Conservation (phyloP, 345 rosid species). For the Schrenkiella parvula region DNA sequence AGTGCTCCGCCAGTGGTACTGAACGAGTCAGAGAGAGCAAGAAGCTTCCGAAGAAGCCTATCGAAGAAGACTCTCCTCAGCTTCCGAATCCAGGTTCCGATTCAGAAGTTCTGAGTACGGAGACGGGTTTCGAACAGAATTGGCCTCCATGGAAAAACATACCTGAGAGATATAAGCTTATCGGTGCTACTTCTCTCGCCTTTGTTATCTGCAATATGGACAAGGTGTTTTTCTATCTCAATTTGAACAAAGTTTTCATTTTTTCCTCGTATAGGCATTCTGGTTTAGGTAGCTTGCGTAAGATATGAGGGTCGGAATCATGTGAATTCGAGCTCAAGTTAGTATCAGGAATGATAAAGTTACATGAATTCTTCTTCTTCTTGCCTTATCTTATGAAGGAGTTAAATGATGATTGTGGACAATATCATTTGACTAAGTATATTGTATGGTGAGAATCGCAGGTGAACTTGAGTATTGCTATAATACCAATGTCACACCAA, state of each 20-base stretch:
- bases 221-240: conserved; percentile 42
- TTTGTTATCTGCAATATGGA: conserved; percentile 96
- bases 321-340: not conserved
- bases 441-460: conserved; percentile 28
- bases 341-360: not conserved
- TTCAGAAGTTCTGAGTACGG: conserved; percentile 22
- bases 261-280: not conserved
- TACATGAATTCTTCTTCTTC: not conserved
- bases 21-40: conserved; percentile 47
- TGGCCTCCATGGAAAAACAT: conserved; percentile 84
- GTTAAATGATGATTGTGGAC: not conserved
- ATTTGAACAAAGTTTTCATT: not conserved
- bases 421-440: not conserved
- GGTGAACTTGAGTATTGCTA: conserved; percentile 95
- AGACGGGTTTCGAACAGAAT: conserved; percentile 48
- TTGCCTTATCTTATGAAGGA: not conserved
- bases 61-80: conserved; percentile 26
- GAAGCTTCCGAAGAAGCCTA: conserved; percentile 33
- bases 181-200: conserved; percentile 85
- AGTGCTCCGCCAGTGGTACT: conserved; percentile 53
- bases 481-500: conserved; percentile 95
- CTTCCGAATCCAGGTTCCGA: conserved; percentile 28
- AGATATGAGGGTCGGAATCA: not conserved
- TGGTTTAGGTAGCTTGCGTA: not conserved
- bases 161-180: conserved; percentile 75